phyloP scores from a whole-genome alignment of 2,329 filamentous ascomycete genomes.

The Epicoccum nigrum region DNA sequence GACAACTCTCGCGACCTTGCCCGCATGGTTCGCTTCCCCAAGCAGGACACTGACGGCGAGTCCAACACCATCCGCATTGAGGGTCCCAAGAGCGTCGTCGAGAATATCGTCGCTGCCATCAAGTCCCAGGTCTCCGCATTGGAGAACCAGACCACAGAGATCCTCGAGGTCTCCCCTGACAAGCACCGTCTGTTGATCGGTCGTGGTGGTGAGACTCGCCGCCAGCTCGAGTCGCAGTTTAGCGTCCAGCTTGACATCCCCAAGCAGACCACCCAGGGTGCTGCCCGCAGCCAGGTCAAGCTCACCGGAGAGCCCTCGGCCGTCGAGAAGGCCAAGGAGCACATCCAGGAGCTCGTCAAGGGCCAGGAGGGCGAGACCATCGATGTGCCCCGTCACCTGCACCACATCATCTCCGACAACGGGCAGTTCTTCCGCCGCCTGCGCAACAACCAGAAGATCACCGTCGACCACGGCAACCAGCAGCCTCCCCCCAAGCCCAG shows the following conservation, averaged over 20 bases:
- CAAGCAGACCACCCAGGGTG: slow-evolving; percentile 71
- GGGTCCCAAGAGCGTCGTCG: slow-evolving; percentile 80
- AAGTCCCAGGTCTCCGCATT: slow-evolving; percentile 81
- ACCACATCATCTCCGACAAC: slow-evolving; percentile 85
- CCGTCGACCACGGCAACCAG: slow-evolving; percentile 87
- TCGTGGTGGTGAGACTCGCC: slow-evolving; percentile 85
- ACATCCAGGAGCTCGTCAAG: slow-evolving; percentile 80
- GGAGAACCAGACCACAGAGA: slow-evolving; percentile 79
- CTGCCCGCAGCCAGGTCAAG: slow-evolving; percentile 83
- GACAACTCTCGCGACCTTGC: slow-evolving; percentile 83
- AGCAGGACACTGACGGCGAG: slow-evolving; percentile 80
- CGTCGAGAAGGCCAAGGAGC: slow-evolving; percentile 84
- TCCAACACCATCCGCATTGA: slow-evolving; percentile 84
- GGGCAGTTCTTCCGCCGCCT: slow-evolving; percentile 93
- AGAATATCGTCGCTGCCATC: slow-evolving; percentile 85
- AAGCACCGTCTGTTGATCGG: slow-evolving; percentile 93
- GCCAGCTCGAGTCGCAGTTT: slow-evolving; percentile 84
- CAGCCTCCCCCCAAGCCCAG: slow-evolving; percentile 73
- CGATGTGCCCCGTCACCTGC: slow-evolving; percentile 79
- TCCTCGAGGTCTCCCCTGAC: slow-evolving; percentile 81
- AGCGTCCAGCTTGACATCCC: slow-evolving; percentile 88
- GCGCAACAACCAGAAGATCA: slow-evolving; percentile 83
- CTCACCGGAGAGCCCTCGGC: slow-evolving; percentile 78
- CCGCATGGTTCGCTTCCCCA: slow-evolving; percentile 92
- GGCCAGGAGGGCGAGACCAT: slow-evolving; percentile 87